A percentile compares a stretch with the other conserved stretches of the same genome.
Evolutionary conservation across 2,329 filamentous ascomycete genomes (phyloP).

Genomic region (Paramyrothecium sp.): DNA sequence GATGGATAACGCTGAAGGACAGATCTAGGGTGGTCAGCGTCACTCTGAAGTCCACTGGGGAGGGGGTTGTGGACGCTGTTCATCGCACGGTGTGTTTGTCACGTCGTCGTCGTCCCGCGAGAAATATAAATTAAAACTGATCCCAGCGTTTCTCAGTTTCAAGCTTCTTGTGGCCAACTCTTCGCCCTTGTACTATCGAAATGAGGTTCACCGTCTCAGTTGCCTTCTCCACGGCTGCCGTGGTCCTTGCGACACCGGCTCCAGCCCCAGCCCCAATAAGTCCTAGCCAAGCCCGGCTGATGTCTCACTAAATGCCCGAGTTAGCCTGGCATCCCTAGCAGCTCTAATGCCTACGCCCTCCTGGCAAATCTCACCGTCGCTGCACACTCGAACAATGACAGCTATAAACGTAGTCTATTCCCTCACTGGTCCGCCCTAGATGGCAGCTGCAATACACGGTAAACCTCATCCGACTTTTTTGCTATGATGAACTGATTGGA

Average conservation of each 20-base stretch:
- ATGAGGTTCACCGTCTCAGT: not conserved
- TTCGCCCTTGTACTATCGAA: too few relatives aligned
- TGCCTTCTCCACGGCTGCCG: not conserved
- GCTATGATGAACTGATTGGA: not conserved
- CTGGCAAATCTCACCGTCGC: constrained; percentile 60
- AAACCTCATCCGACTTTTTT: not conserved
- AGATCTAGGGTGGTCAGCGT: too few relatives aligned
- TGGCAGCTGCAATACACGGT: constrained; percentile 68
- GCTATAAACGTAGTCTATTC: constrained; percentile 67
- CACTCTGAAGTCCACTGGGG: too few relatives aligned
- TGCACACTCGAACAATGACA: constrained; percentile 48
- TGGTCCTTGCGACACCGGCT: not conserved
- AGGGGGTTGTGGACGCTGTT: too few relatives aligned
- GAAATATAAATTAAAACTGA: too few relatives aligned
- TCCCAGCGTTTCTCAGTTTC: too few relatives aligned
- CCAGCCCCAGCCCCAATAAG: not conserved
- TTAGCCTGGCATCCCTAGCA: constrained; percentile 61
- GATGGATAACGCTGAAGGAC: too few relatives aligned
- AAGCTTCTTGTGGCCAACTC: too few relatives aligned
- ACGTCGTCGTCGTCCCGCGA: too few relatives aligned
- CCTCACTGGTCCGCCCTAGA: constrained; percentile 67
- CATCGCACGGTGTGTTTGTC: too few relatives aligned
- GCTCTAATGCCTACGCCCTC: constrained; percentile 52
- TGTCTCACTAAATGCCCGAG: not conserved
- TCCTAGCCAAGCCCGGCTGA: not conserved